Evolutionary conservation across 1,139 yeast species (phyloP).

Genomic region (Suhomyces ambrosiae): DNA sequence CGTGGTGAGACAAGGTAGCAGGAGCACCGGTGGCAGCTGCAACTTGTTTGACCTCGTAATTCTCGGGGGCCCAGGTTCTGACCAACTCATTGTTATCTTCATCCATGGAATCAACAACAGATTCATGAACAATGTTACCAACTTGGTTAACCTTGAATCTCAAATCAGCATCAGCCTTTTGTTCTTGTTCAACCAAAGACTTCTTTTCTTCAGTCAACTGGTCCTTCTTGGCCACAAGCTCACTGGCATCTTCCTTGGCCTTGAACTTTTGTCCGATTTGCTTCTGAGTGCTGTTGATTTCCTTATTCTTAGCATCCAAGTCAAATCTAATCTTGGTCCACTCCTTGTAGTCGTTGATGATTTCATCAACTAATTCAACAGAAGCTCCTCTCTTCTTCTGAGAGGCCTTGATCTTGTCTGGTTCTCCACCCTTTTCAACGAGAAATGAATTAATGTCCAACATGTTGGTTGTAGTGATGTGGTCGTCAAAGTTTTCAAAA

Average conservation of each 20-base stretch:
- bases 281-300: slow-evolving; percentile 84
- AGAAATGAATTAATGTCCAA: slow-evolving; percentile 89
- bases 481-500: slow-evolving; percentile 9
- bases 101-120: slow-evolving; percentile 83
- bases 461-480: slow-evolving; percentile 53
- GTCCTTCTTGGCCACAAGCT: slow-evolving; percentile 79
- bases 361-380: slow-evolving; percentile 94
- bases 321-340: slow-evolving; percentile 95
- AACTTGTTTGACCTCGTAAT: slow-evolving; percentile 54
- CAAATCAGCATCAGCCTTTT: slow-evolving; percentile 74
- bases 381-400: slow-evolving; percentile 94
- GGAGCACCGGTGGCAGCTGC: slow-evolving; percentile 76
- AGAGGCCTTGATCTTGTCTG: slow-evolving; percentile 81
- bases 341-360: slow-evolving; percentile 82
- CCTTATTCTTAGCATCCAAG: slow-evolving; percentile 86
- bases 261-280: slow-evolving; percentile 90
- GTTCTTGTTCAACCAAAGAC: slow-evolving; percentile 65
- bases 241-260: slow-evolving; percentile 92
- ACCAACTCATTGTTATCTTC: slow-evolving; percentile 91
- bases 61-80: slow-evolving; percentile 81
- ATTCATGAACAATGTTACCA: slow-evolving; percentile 92
- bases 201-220: slow-evolving; percentile 70
- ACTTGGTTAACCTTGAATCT: slow-evolving; percentile 81
- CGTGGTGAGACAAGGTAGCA: slow-evolving; percentile 92
- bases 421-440: slow-evolving; percentile 96